Conservation (phyloP, 2,329 filamentous ascomycete genomes). For the Lasiodiplodia sp. region DNA sequence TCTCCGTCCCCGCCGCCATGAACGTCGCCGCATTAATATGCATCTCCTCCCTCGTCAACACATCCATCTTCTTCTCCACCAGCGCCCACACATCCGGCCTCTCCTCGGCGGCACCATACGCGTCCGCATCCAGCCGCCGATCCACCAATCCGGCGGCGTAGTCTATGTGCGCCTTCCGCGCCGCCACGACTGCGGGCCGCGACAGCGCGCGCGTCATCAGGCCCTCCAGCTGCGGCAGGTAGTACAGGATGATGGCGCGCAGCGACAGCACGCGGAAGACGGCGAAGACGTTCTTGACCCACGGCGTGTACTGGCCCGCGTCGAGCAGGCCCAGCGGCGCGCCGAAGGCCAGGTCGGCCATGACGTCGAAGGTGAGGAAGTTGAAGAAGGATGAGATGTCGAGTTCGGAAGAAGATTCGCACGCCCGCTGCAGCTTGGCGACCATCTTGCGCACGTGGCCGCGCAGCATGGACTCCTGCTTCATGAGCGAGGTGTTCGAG, state of each 20-base stretch:
- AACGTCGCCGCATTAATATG: slow-evolving; percentile 31
- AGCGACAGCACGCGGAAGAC: slow-evolving; percentile 30
- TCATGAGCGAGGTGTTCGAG: slow-evolving; percentile 39
- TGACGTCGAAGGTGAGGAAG: slow-evolving; percentile 37
- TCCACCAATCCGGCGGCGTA: background rate
- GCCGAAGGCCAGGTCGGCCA: slow-evolving; percentile 42
- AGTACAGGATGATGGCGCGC: background rate
- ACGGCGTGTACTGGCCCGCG: slow-evolving; percentile 39
- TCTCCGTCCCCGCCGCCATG: slow-evolving; percentile 50
- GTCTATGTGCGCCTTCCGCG: background rate
- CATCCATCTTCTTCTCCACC: background rate
- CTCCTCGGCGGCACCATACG: no score
- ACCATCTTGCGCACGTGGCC: slow-evolving; percentile 48
- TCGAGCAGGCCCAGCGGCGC: slow-evolving; percentile 41
- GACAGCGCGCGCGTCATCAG: background rate
- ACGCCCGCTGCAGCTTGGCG: slow-evolving; percentile 35
- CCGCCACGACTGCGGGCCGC: background rate
- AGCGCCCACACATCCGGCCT: background rate
- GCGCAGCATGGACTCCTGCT: slow-evolving; percentile 43
- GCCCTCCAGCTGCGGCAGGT: background rate
- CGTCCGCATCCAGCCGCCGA: background rate
- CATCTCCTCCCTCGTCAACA: slow-evolving; percentile 30
- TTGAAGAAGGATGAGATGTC: slow-evolving; percentile 35
- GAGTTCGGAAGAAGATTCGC: background rate
- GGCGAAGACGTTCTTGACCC: slow-evolving; percentile 42